Base-by-base conservation (phyloP, 208 protist genomes). In the Leishmania arabica region DNA sequence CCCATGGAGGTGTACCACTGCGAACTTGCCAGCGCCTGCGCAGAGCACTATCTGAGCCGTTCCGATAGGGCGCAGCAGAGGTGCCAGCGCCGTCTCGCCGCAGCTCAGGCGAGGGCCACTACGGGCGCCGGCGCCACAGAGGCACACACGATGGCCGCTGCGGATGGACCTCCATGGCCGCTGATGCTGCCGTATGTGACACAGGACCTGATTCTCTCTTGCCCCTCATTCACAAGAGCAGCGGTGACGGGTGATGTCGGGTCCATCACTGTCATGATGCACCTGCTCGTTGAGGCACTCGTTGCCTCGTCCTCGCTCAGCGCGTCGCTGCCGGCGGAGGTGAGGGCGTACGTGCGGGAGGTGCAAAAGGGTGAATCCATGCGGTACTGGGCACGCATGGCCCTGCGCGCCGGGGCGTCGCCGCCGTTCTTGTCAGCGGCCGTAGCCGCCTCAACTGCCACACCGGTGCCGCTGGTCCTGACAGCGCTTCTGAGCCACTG, bases 1-100 rank as follows among this genome's bases (percentile, higher is more conserved):
- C 77, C 77, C 45, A 60, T 88, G 60, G 90, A 91, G 81, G 56
- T 89, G 78, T 93, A 97, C 69, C 92, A 95, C 79, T 92, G 87
- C 80, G 83, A 96, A 80, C 90, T 96, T 19, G 95, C 95, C 9
- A 60, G 88, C 2, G 91, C 88, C 56, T 96, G 93, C 70, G 95
- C 94, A 7, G 66, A 66, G 24, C 89, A 79, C 64, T 95, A 89
- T 79, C 88, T 97, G 2, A 49, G 42, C 40, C 27, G 62, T 24
- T 5, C 77, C 19, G 82, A 83, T 70, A 54, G 24, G 31, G 27
- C 64, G 75, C 58, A 80, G 87, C 64, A 60, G 45, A 90, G 87
- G 60, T 94, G 90, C 79, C 40, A 70, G 31, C 81, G 84, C 37
- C 83, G 93, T 11, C 76, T 94, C 37, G 56, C 65, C 17, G 86